These are phyloP conservation scores for Pseudogymnoascus sp. DNA, from an alignment of 2,329 filamentous ascomycete genomes.

Conservation along the genomic window DNA sequence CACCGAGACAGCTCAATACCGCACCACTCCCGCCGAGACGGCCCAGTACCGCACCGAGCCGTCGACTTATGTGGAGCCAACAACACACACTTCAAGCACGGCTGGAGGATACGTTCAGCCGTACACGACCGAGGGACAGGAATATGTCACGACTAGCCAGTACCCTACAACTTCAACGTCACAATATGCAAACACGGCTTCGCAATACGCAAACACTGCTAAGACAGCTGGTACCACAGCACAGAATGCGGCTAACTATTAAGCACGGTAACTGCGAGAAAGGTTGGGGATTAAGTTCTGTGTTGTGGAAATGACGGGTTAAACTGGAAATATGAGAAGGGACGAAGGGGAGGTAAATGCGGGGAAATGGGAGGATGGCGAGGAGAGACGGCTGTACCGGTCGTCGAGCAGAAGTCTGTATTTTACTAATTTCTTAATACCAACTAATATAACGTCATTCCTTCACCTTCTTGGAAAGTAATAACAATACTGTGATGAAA, in stretches of 20 bases:
- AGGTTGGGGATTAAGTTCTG: not conserved
- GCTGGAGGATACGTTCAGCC: not conserved
- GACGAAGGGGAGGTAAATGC: not conserved
- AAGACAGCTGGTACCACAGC: not conserved
- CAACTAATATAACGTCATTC: not conserved
- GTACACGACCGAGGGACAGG: no score
- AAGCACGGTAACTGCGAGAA: not conserved
- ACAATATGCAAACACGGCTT: not conserved
- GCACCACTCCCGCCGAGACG: not conserved
- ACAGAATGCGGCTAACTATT: not conserved
- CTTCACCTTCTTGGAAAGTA: not conserved
- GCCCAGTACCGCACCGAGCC: not conserved
- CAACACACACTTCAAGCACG: not conserved
- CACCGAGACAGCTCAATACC: not conserved
- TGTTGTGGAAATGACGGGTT: not conserved
- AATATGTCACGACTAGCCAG: no score
- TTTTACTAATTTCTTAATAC: conserved; percentile 8
- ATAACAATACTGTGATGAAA: not conserved
- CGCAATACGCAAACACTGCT: not conserved
- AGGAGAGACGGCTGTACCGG: not conserved
- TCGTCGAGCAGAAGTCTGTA: not conserved
- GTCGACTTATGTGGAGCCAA: not conserved
- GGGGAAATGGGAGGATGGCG: no score
- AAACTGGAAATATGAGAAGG: not conserved
- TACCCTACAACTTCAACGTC: not conserved